Evolutionary conservation across 1,284 basidiomycete genomes (phyloP).

Genomic region (Malassezia sp.): DNA sequence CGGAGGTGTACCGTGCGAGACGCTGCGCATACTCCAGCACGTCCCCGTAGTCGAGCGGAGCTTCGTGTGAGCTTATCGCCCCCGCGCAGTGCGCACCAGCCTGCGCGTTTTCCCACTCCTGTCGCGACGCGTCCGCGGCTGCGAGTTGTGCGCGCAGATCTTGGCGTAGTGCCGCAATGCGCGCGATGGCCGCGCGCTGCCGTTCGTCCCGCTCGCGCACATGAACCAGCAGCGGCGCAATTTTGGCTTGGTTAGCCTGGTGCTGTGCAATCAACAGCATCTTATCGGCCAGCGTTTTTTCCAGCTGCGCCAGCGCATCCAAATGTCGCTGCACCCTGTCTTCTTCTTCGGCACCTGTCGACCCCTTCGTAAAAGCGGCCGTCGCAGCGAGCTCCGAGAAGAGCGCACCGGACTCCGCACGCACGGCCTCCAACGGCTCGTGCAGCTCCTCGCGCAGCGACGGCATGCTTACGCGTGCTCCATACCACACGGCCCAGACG

Average conservation of each 20-base stretch:
- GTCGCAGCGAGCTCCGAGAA: neutral
- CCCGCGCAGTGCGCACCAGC: neutral
- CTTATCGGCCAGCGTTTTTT: slow-evolving; percentile 14
- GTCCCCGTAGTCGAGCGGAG: slow-evolving; percentile 16
- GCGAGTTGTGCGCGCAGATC: slow-evolving; percentile 24
- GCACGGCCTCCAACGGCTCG: neutral
- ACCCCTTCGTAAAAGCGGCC: too few relatives aligned
- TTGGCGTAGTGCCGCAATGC: slow-evolving; percentile 17
- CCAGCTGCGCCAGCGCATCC: slow-evolving; percentile 15
- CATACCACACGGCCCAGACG: too few relatives aligned
- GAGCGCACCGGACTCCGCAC: neutral
- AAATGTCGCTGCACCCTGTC: slow-evolving; percentile 3
- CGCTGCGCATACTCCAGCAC: slow-evolving; percentile 28
- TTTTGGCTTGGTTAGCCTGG: slow-evolving; percentile 19
- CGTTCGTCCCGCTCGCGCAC: slow-evolving; percentile 19
- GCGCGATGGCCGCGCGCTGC: slow-evolving; percentile 20
- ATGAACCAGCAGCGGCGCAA: slow-evolving; percentile 15
- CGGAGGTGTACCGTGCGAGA: slow-evolving; percentile 26
- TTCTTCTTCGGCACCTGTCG: too few relatives aligned
- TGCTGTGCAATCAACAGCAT: slow-evolving; percentile 21
- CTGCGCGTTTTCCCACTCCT: slow-evolving; percentile 21
- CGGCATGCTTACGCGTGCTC: neutral
- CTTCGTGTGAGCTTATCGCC: neutral
- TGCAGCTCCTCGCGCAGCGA: neutral
- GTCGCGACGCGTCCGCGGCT: slow-evolving; percentile 16